Percentiles rank a stretch among this genome's conserved stretches.
phyloP scores from a whole-genome alignment of 2,329 filamentous ascomycete species.

The Aureobasidium namibiae region DNA sequence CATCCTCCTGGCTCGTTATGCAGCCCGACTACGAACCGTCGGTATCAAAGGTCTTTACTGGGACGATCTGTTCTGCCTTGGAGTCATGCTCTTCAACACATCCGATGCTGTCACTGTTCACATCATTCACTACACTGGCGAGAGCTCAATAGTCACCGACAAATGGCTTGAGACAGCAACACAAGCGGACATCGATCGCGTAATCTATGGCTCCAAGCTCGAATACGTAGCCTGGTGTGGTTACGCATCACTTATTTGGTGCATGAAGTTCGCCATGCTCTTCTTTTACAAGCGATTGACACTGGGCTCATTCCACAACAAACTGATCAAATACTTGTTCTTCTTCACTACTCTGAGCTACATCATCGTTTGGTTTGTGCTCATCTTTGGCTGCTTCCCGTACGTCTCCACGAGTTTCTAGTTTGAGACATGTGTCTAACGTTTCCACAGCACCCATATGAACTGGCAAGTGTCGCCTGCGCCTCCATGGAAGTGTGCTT shows the following conservation, averaged over 20 bases:
- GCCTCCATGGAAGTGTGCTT: slow-evolving; percentile 23
- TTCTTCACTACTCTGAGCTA: slow-evolving; percentile 23
- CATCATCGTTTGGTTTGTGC: slow-evolving; percentile 26
- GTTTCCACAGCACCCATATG: slow-evolving; percentile 10
- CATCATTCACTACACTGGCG: slow-evolving; percentile 25
- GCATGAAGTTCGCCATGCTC: slow-evolving; percentile 24
- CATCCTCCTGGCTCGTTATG: slow-evolving; percentile 28
- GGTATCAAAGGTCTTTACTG: slow-evolving; percentile 31
- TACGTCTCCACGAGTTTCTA: neutral
- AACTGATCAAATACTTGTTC: slow-evolving; percentile 24
- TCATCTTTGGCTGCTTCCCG: slow-evolving; percentile 22
- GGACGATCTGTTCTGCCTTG: slow-evolving; percentile 29
- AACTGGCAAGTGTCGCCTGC: slow-evolving; percentile 26
- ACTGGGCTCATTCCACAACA: slow-evolving; percentile 25
- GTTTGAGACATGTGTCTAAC: neutral
- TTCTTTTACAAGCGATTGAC: slow-evolving; percentile 28
- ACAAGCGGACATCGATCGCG: slow-evolving; percentile 22
- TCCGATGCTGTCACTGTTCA: slow-evolving; percentile 31
- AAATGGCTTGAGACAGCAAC: slow-evolving; percentile 21
- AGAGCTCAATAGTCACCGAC: slow-evolving; percentile 23
- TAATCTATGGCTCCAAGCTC: slow-evolving; percentile 29
- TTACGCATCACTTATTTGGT: slow-evolving; percentile 33
- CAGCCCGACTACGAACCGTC: slow-evolving; percentile 31
- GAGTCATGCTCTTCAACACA: slow-evolving; percentile 24
- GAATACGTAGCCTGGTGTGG: slow-evolving; percentile 34